phyloP scores from a whole-genome alignment of 2,329 filamentous ascomycete genomes.

The Scolecobasidium constrictum region DNA sequence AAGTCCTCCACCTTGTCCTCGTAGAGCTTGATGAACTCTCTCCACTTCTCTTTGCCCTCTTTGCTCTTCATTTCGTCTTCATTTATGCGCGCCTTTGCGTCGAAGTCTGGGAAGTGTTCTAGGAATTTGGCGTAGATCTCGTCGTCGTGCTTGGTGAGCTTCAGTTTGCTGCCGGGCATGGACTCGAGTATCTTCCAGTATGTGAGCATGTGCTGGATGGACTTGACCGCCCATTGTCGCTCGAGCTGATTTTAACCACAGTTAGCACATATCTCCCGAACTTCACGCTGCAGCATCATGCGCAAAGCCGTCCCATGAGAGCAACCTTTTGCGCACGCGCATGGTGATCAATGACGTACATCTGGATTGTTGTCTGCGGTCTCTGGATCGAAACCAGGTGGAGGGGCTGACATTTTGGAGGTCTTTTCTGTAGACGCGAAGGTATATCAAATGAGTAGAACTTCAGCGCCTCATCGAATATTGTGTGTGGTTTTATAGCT shows the following conservation, averaged over 20 bases:
- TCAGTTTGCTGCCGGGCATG: slow-evolving; percentile 75
- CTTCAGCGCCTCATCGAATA: too few relatives aligned
- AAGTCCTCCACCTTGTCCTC: slow-evolving; percentile 94
- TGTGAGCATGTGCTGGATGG: slow-evolving; percentile 89
- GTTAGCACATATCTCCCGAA: slow-evolving; percentile 5
- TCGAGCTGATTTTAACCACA: slow-evolving; percentile 58
- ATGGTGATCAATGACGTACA: slow-evolving; percentile 32
- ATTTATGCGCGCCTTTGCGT: slow-evolving; percentile 67
- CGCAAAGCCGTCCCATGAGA: slow-evolving; percentile 3
- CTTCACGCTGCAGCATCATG: neutral
- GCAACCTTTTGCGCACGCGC: too few relatives aligned
- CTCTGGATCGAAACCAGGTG: slow-evolving; percentile 40
- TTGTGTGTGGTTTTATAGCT: too few relatives aligned
- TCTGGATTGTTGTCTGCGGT: slow-evolving; percentile 60
- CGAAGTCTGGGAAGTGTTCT: slow-evolving; percentile 83
- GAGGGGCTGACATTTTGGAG: slow-evolving; percentile 8
- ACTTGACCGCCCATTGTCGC: slow-evolving; percentile 98
- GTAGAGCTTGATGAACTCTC: slow-evolving; percentile 86
- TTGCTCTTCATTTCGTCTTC: slow-evolving; percentile 99
- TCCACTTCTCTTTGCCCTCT: slow-evolving; percentile 84
- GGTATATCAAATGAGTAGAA: too few relatives aligned
- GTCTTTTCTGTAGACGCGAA: too few relatives aligned
- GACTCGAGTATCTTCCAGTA: slow-evolving; percentile 96
- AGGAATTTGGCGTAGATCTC: slow-evolving; percentile 88
- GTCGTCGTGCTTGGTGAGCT: slow-evolving; percentile 88